phyloP scores from a whole-genome alignment of 2,329 filamentous ascomycete species.

The Madurella fahalii region DNA sequence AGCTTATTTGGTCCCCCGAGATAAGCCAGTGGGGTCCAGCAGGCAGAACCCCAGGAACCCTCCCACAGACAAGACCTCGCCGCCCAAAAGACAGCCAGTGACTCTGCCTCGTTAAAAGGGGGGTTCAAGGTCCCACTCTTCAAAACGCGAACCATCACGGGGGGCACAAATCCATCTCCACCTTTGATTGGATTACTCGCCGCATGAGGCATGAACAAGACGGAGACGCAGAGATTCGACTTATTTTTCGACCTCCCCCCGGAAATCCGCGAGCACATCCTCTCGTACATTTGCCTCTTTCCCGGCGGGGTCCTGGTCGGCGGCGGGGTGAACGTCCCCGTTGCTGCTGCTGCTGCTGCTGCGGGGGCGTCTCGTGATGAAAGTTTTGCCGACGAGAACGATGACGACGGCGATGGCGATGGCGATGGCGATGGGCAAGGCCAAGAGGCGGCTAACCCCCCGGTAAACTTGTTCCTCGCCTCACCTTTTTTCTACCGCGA shows the following conservation, averaged over 20 bases:
- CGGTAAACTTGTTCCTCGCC: conserved; percentile 23
- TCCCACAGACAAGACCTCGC: too few species aligned
- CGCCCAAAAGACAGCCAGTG: too few species aligned
- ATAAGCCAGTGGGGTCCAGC: too few species aligned
- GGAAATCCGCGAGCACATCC: conserved; percentile 30
- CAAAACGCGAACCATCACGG: too few species aligned
- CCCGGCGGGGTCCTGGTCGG: conserved; percentile 22
- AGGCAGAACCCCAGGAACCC: too few species aligned
- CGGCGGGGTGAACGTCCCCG: neutral
- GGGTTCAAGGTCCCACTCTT: too few species aligned
- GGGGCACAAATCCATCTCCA: too few species aligned
- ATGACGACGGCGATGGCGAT: neutral
- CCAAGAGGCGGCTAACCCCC: conserved; percentile 4
- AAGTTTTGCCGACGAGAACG: neutral
- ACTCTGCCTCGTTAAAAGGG: too few species aligned
- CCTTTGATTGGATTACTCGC: neutral
- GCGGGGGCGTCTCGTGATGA: neutral
- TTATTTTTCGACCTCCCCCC: conserved; percentile 30
- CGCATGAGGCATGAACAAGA: neutral
- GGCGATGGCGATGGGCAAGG: neutral
- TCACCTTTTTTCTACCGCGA: conserved; percentile 24
- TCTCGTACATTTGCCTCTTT: conserved; percentile 25
- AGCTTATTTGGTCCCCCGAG: too few species aligned
- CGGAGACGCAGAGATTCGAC: conserved; percentile 14
- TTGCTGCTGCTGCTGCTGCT: neutral